Evolutionary conservation across 2,329 filamentous ascomycete genomes (phyloP).

Genomic region (Phaeoacremonium minimum): DNA sequence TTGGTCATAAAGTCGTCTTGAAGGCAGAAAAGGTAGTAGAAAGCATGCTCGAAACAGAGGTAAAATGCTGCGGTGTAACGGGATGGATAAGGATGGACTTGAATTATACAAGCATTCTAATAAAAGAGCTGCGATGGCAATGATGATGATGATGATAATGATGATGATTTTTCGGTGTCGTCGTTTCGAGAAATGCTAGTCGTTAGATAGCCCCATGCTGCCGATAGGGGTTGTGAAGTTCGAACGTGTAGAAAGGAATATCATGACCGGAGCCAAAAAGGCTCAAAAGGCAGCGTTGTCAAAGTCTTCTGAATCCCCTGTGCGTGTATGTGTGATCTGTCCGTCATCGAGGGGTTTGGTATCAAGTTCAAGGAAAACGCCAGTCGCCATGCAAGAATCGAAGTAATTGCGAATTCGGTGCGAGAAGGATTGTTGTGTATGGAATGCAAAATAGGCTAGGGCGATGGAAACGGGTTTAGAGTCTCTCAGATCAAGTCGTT

Average conservation of each 20-base stretch:
- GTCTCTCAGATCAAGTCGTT: conserved; percentile 27
- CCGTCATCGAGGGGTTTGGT: conserved; percentile 9
- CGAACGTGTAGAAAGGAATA: background rate
- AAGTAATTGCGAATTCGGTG: conserved; percentile 40
- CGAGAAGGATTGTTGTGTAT: background rate
- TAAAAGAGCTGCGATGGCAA: conserved; percentile 3
- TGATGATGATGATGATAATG: conserved; percentile 1
- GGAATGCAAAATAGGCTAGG: no score
- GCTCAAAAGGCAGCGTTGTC: no score
- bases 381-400: conserved; percentile 26
- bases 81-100: conserved; percentile 11
- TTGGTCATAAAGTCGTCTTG: background rate
- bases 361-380: conserved; percentile 23
- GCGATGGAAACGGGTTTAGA: no score
- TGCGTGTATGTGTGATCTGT: background rate
- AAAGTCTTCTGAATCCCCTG: no score
- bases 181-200: conserved; percentile 1
- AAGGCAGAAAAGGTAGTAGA: conserved; percentile 5
- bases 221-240: background rate
- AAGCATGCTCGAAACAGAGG: conserved; percentile 2
- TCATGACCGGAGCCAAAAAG: no score
- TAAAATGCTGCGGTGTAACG: conserved; percentile 8
- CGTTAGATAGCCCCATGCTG: background rate
- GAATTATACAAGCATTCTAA: conserved; percentile 10
- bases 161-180: background rate